Base-by-base conservation (phyloP, 164 flowering plant species). In the Vitis rupestris region DNA sequence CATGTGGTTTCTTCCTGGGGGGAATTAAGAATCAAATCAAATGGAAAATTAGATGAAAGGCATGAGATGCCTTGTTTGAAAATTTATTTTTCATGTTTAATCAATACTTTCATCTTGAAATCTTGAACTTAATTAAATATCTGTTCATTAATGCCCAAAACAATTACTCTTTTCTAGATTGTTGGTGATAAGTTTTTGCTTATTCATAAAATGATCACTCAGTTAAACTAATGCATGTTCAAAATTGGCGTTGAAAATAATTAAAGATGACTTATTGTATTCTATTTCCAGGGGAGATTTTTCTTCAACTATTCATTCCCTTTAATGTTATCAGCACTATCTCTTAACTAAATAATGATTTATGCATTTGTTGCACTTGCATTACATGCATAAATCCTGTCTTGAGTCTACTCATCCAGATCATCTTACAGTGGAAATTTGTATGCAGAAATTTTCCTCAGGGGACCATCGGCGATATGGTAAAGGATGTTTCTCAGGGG, bases 391-490 rank as follows among this genome's bases (percentile, higher is more conserved):
- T 53, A 37, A 37, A 37, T 37, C 44, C 44, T 63, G 7, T 10
- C 23, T 49, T 12, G 11, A 14, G 14, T 53, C 5, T 62, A 3
- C 14, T 14, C 15, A 15, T 50, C 12, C 14, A 50, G 27, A 52
- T 59, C 61, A 52, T 67, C 30, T 70, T 19, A 61, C 65, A 8
- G 67, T 74, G 47, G 13, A 63, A 55, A 59, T 76, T 8, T 82
- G 29, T 56, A 14, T 83, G 76, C 87, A 95, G 98, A 79, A 95
- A 95, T 76, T 95, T 90, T 74, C 99, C 99, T 73, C 92, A 91
- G 81, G 99, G 96, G 31, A 95, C 97, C 47, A 93, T 95, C 44
- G 79, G 95, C 77, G 99, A 91, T 74, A 95, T 95, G 99, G 89
- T 95, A 61, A 79, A 79, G 63, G 99, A 95, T 85, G 87, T 81